Conservation (phyloP, 768 basidiomycete species). For the Xanthoconium purpureum region DNA sequence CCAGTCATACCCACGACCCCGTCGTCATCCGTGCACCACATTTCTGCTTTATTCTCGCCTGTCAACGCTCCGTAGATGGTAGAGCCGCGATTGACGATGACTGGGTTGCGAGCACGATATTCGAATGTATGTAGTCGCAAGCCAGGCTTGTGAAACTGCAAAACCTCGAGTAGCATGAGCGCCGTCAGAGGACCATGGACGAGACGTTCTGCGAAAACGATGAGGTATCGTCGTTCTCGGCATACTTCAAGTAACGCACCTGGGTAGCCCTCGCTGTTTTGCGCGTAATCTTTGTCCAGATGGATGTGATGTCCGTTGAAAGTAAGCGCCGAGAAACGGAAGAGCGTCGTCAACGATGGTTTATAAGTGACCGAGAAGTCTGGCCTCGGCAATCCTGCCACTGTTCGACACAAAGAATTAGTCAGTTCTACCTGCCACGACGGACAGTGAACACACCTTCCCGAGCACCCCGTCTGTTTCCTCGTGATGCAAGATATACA, state of each 20-base stretch:
- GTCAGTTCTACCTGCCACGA: not conserved
- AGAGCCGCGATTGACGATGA: slow-evolving; percentile 50
- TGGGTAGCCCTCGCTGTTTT: slow-evolving; percentile 65
- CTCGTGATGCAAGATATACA: slow-evolving; percentile 52
- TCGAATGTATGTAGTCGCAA: slow-evolving; percentile 51
- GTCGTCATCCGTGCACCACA: slow-evolving; percentile 60
- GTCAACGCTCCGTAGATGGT: slow-evolving; percentile 47
- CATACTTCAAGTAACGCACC: slow-evolving; percentile 36
- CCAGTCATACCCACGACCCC: slow-evolving; percentile 72
- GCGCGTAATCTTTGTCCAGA: slow-evolving; percentile 72
- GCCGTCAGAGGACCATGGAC: slow-evolving; percentile 85
- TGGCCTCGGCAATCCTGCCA: slow-evolving; percentile 46
- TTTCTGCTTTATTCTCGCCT: slow-evolving; percentile 35
- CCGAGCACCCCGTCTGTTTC: slow-evolving; percentile 34
- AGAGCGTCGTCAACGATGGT: slow-evolving; percentile 69
- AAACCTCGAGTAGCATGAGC: slow-evolving; percentile 68
- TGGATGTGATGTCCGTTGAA: slow-evolving; percentile 87
- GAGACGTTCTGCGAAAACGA: slow-evolving; percentile 55
- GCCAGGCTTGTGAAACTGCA: slow-evolving; percentile 48
- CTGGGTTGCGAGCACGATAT: slow-evolving; percentile 67
- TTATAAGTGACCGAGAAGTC: slow-evolving; percentile 66
- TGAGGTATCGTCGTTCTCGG: not conserved
- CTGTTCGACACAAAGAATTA: slow-evolving; percentile 30
- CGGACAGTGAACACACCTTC: slow-evolving; percentile 38
- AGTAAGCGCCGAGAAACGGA: slow-evolving; percentile 83